These are phyloP conservation scores for Niebla homalea DNA, from an alignment of 495 filamentous ascomycete species.

Conservation along the genomic window DNA sequence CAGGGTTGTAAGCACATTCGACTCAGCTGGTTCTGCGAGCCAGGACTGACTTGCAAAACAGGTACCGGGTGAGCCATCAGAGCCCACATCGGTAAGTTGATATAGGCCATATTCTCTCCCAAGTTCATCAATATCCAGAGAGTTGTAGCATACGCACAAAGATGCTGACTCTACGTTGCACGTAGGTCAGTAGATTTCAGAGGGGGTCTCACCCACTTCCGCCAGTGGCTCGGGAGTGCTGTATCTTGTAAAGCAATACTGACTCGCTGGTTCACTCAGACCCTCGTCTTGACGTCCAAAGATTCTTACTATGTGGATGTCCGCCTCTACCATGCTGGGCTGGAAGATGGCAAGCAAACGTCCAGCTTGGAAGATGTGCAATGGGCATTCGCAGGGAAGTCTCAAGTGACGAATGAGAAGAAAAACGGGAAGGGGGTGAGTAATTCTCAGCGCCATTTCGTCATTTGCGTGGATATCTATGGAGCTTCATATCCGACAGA, in stretches of 20 bases:
- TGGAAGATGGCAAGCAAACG: constrained; percentile 3
- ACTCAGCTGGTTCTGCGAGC: neutral
- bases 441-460: neutral
- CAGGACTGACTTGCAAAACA: neutral
- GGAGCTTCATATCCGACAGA: no score
- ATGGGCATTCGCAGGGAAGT: constrained; percentile 44
- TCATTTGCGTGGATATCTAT: no score
- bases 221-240: neutral
- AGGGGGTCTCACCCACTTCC: no score
- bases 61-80: constrained; percentile 12
- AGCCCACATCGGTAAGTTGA: constrained; percentile 11
- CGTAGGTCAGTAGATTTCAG: neutral
- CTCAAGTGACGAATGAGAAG: constrained; percentile 5
- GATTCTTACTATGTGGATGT: constrained; percentile 37
- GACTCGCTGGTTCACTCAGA: neutral
- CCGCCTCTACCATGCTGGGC: constrained; percentile 19
- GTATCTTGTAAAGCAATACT: neutral
- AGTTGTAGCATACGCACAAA: neutral
- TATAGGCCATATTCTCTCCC: neutral
- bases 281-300: constrained; percentile 33
- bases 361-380: constrained; percentile 5
- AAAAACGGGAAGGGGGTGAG: constrained; percentile 3
- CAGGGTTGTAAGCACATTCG: constrained; percentile 5
- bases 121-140: neutral
- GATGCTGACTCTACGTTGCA: neutral